A percentile compares a stretch with the other conserved stretches of the same genome.
Evolutionary conservation across 2,329 filamentous ascomycete species (phyloP).

Genomic region (Coniochaeta pulveracea): DNA sequence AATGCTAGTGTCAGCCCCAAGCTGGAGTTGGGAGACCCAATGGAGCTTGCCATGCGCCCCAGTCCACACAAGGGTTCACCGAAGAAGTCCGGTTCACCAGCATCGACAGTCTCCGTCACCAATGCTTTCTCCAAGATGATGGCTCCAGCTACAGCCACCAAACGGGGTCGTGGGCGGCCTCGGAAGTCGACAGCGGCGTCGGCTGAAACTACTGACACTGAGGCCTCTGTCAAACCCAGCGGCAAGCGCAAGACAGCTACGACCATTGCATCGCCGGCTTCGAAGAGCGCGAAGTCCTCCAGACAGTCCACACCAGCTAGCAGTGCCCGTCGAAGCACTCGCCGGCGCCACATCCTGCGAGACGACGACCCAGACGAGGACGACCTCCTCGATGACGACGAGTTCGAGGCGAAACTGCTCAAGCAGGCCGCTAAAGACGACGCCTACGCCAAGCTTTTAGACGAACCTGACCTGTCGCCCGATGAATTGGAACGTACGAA

Average conservation of each 20-base stretch:
- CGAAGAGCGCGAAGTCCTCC: constrained; percentile 67
- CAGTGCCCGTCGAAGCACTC: constrained; percentile 28
- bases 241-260: constrained; percentile 16
- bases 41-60: no score
- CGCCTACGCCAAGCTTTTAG: constrained; percentile 21
- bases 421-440: constrained; percentile 40
- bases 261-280: constrained; percentile 19
- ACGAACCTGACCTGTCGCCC: constrained; percentile 24
- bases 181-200: constrained; percentile 11
- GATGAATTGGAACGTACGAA: constrained; percentile 56
- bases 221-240: constrained; percentile 12
- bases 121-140: constrained; percentile 47
- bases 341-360: constrained; percentile 32
- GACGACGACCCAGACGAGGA: constrained; percentile 50
- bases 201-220: constrained; percentile 15
- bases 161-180: constrained; percentile 6
- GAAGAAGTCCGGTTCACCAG: background rate
- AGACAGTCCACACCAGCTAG: constrained; percentile 62
- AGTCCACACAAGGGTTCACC: no score
- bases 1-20: constrained; percentile 22
- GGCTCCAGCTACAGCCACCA: constrained; percentile 17
- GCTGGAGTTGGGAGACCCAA: constrained; percentile 9
- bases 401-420: constrained; percentile 72
- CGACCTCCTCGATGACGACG: constrained; percentile 62
- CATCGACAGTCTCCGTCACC: constrained; percentile 11